Percentiles rank a stretch among this genome's conserved stretches.
phyloP scores from a whole-genome alignment of 169 alveolate genomes.

The Amoebophrya sp. region DNA sequence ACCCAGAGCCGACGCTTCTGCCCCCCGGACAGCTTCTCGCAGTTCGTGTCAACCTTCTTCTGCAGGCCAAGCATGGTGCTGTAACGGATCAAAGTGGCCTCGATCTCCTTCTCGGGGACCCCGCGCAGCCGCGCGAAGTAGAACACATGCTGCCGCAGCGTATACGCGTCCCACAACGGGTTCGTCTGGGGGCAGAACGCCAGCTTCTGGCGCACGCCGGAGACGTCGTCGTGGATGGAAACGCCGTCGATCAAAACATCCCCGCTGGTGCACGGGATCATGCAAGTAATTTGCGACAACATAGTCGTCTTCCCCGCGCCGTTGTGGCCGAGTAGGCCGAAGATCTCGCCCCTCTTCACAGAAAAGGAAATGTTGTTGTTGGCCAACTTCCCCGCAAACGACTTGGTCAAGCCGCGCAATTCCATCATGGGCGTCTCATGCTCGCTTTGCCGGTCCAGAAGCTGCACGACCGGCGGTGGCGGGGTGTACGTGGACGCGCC shows the following conservation, averaged over 20 bases:
- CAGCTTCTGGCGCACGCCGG: conserved; percentile 42
- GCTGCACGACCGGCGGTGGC: no score
- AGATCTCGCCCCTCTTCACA: conserved; percentile 51
- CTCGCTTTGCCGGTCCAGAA: no score
- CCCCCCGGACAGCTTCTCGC: not conserved
- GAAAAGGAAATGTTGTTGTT: no score
- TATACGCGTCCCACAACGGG: conserved; percentile 46
- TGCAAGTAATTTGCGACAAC: conserved; percentile 58
- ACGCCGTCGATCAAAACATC: conserved; percentile 45
- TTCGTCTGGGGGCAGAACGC: conserved; percentile 69
- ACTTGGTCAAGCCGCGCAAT: no score
- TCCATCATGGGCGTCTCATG: no score
- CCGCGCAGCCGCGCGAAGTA: not conserved
- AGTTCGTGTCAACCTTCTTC: not conserved
- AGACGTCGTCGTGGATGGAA: conserved; percentile 38
- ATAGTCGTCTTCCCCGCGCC: conserved; percentile 80
- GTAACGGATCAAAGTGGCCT: no score
- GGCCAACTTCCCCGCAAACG: no score
- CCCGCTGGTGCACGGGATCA: conserved; percentile 48
- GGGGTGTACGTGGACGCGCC: no score
- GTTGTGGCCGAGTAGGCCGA: conserved; percentile 68
- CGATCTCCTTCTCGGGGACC: not conserved
- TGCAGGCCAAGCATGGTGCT: no score
- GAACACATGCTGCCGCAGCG: conserved; percentile 48
- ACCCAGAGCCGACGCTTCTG: not conserved